phyloP scores from a whole-genome alignment of 495 filamentous ascomycete genomes.

The Hyaloscypha finlandica region DNA sequence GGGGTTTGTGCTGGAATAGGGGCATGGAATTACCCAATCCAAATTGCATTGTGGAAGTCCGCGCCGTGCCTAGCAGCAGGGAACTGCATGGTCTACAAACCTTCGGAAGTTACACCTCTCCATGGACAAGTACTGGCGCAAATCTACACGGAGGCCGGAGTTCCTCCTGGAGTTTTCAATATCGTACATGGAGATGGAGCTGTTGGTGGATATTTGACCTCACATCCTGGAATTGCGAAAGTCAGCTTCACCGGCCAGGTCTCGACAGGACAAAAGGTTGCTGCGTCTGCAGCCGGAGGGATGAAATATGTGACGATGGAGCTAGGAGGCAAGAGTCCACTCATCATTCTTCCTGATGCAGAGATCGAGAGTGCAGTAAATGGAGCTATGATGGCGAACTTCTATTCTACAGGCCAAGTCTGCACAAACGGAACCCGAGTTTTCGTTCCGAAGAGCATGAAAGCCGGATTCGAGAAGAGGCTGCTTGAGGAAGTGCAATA shows the following conservation, averaged over 20 bases:
- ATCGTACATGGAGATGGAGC: slow-evolving; percentile 73
- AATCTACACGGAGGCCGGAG: slow-evolving; percentile 70
- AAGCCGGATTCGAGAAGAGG: slow-evolving; percentile 61
- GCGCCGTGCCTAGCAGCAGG: slow-evolving; percentile 80
- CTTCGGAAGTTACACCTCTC: slow-evolving; percentile 77
- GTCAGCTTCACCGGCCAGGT: slow-evolving; percentile 87
- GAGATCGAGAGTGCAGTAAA: slow-evolving; percentile 74
- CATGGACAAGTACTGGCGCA: slow-evolving; percentile 69
- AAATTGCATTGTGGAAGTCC: slow-evolving; percentile 86
- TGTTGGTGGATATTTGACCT: slow-evolving; percentile 68
- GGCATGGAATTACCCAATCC: slow-evolving; percentile 85
- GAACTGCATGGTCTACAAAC: slow-evolving; percentile 87
- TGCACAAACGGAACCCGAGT: slow-evolving; percentile 85
- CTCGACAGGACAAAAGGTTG: slow-evolving; percentile 73
- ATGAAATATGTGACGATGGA: slow-evolving; percentile 91
- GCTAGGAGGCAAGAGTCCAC: slow-evolving; percentile 77
- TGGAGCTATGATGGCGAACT: slow-evolving; percentile 87
- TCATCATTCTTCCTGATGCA: slow-evolving; percentile 70
- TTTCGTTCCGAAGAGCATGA: slow-evolving; percentile 65
- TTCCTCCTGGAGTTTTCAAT: slow-evolving; percentile 81
- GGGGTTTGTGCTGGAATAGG: slow-evolving; percentile 80
- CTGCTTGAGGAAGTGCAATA: slow-evolving; percentile 68
- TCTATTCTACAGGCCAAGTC: slow-evolving; percentile 80
- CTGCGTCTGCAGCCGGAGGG: slow-evolving; percentile 63
- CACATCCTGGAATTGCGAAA: slow-evolving; percentile 70